Evolutionary conservation across 2,329 filamentous ascomycete species (phyloP), one percentile per base, ranked within the genome.

Genomic region (Clarireedia hainanense): DNA sequence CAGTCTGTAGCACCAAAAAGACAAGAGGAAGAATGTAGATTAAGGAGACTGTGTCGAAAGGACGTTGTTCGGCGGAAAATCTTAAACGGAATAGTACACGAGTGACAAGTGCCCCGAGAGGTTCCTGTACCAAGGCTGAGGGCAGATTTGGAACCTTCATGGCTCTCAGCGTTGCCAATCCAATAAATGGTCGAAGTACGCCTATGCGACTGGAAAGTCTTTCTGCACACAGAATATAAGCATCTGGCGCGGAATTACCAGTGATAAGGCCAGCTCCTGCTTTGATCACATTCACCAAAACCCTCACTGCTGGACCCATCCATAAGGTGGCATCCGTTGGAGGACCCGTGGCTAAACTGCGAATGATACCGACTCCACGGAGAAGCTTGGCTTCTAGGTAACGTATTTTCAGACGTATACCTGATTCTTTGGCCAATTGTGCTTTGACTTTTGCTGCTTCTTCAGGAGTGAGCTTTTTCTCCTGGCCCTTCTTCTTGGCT

Each of bases 21-120:
- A 96, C 73, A 15, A 99, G 77, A 0, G 92, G 90, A 30, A 97
- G 75, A 50, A 91, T 83, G 68, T 97, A 99, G 56, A 88, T 90
- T 24, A 97, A 76, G 1, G 92, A 92, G 4, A 94, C 86, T 2
- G 83, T 78, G 68, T 99, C 94, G 64, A 99, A 91, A 0, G 92
- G 91, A n/a, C 91, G 83, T 70, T 97, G 92, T 69, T 97, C 94
- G 52, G 89, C 87, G 39, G 91, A 81, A 69, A 96, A 96, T 15
- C 91, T 86, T 52, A 99, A 76, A 48, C 92, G 86, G 70, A 97
- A 97, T 5, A 99, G 75, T 1, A 97, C 84, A 70, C 94, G 83
- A 2, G 92, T 96, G 12, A 96, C 79, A 12, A 97, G 80, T 56
- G 86, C 84, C 55, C 90, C 89, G 7, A 97, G 76, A n/a, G 87